Evolutionary conservation across 129 eudicot genomes (phyloP).

Genomic region (Arctium minus): DNA sequence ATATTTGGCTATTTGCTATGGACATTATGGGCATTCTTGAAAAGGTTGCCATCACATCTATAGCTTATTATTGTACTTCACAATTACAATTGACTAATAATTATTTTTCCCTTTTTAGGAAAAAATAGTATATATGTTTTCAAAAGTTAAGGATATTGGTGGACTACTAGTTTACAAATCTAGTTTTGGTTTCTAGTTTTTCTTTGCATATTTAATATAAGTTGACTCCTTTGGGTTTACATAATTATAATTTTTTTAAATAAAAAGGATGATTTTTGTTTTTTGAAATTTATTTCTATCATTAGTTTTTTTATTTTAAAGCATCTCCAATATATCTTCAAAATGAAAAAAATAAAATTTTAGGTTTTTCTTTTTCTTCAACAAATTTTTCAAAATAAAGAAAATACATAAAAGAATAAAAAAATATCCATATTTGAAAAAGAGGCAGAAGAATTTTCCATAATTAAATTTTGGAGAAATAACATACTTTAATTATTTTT

Average conservation of each 20-base stretch:
- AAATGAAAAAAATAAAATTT: neutral
- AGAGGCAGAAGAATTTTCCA: neutral
- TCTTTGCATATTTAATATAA: neutral
- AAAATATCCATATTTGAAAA: too few species aligned
- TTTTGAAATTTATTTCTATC: neutral
- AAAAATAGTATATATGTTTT: neutral
- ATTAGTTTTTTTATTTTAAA: neutral
- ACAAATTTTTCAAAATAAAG: neutral
- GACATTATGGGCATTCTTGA: conserved; percentile 39
- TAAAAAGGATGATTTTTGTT: neutral
- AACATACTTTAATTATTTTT: neutral
- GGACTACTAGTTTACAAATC: conserved; percentile 22
- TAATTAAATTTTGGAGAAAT: neutral
- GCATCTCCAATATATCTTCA: neutral
- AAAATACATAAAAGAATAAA: too few species aligned
- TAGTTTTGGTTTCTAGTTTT: conserved; percentile 2
- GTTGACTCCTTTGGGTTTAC: conserved; percentile 1
- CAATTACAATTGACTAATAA: conserved; percentile 33
- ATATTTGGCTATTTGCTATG: conserved; percentile 29
- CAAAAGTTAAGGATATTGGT: conserved; percentile 13
- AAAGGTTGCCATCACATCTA: conserved; percentile 44
- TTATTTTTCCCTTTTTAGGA: conserved; percentile 3
- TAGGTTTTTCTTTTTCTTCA: neutral
- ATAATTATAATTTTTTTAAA: neutral
- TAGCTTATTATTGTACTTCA: conserved; percentile 25